These are phyloP conservation scores for Citrus maxima DNA, from an alignment of 345 rosid genomes.

Conservation along the genomic window DNA sequence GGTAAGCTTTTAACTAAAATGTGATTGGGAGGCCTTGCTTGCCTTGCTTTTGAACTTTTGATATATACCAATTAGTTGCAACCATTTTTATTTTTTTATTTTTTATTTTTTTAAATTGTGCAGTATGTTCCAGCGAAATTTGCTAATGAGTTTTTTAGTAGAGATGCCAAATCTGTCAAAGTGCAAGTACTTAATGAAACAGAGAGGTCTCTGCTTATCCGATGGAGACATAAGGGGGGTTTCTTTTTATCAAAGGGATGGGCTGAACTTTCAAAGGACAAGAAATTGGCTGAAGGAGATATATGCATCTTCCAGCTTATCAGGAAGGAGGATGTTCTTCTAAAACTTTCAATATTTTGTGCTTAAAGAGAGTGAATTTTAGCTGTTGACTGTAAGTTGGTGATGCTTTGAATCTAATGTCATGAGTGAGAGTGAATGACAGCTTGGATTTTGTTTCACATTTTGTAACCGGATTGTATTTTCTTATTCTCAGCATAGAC, in stretches of 20 bases:
- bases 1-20: neutral
- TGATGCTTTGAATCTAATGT: no score
- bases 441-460: no score
- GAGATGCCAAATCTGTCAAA: conserved; percentile 4
- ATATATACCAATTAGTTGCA: neutral
- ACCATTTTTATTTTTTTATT: no score
- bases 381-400: no score
- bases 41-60: neutral
- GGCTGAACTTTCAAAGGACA: conserved; percentile 15
- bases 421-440: no score
- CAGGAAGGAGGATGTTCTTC: neutral
- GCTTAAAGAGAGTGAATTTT: no score
- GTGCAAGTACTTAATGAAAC: conserved; percentile 25
- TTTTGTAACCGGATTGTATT: no score
- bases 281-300: conserved; percentile 10
- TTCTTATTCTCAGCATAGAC: no score
- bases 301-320: conserved; percentile 2
- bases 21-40: no score
- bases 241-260: neutral
- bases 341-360: conserved; percentile 13
- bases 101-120: neutral
- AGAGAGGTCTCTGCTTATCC: neutral
- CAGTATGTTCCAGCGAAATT: conserved; percentile 22
- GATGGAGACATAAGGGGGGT: neutral
- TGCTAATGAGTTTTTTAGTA: neutral